A percentile compares a stretch with the other conserved stretches of the same genome.
phyloP scores from a whole-genome alignment of 805 yeast species.

The Isabelozyma heimii region DNA sequence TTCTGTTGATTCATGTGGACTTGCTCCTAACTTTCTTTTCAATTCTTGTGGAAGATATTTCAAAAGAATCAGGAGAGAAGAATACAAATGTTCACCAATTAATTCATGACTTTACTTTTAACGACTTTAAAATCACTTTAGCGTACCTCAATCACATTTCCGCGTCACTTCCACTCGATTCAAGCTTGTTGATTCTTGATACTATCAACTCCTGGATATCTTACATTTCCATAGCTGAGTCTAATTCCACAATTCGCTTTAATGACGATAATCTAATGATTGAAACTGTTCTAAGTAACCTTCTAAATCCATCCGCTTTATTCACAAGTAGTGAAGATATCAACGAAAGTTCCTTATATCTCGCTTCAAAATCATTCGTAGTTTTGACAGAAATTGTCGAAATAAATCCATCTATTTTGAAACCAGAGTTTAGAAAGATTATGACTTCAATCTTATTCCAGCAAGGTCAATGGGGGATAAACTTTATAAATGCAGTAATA shows the following conservation, averaged over 20 bases:
- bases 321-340: background rate
- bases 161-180: background rate
- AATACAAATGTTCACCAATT: constrained; percentile 31
- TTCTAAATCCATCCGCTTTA: background rate
- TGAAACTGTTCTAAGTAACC: constrained; percentile 2
- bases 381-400: constrained; percentile 47
- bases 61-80: constrained; percentile 28
- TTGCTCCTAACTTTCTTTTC: constrained; percentile 36
- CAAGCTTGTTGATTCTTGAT: constrained; percentile 9
- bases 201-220: constrained; percentile 36
- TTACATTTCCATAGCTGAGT: constrained; percentile 35
- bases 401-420: constrained; percentile 41
- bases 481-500: constrained; percentile 32
- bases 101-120: constrained; percentile 34
- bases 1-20: constrained; percentile 2
- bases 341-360: background rate
- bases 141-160: constrained; percentile 8
- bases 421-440: constrained; percentile 2
- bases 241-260: constrained; percentile 30
- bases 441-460: constrained; percentile 36
- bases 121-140: constrained; percentile 14
- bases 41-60: constrained; percentile 51
- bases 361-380: constrained; percentile 22
- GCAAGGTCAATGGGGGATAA: constrained; percentile 40
- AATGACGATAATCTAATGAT: constrained; percentile 9